Percentiles rank a stretch among this genome's conserved stretches.
Evolutionary conservation across 176 grass and related monocot genomes (phyloP).

Genomic region (Phoenix roebelenii): DNA sequence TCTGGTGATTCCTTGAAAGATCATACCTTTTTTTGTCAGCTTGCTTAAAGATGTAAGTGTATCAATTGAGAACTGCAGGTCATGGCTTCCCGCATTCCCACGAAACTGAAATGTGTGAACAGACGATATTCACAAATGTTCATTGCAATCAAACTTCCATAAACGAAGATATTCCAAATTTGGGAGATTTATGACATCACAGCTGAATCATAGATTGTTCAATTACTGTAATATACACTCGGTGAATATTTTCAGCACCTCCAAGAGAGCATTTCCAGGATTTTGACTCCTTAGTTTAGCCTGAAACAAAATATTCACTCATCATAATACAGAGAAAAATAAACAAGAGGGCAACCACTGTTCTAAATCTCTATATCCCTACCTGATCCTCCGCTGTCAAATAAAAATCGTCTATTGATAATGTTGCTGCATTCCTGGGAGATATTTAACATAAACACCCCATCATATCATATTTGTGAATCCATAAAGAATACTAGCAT

Average conservation of each 20-base stretch:
- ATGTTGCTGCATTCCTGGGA: slow-evolving; percentile 52
- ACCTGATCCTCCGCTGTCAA: slow-evolving; percentile 86
- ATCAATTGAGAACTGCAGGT: slow-evolving; percentile 81
- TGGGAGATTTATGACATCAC: neutral
- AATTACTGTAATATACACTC: slow-evolving; percentile 6
- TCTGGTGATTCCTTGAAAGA: neutral
- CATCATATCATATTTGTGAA: no score
- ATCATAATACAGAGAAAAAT: slow-evolving; percentile 3
- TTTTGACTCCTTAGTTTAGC: slow-evolving; percentile 60
- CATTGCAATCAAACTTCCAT: neutral
- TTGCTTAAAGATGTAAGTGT: slow-evolving; percentile 66
- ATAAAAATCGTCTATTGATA: slow-evolving; percentile 99
- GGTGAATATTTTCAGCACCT: slow-evolving; percentile 39
- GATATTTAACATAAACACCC: neutral
- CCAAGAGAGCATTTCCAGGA: slow-evolving; percentile 72
- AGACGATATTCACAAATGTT: slow-evolving; percentile 28
- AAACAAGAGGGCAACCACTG: slow-evolving; percentile 4
- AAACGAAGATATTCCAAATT: neutral
- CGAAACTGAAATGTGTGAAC: slow-evolving; percentile 56
- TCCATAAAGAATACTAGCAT: no score
- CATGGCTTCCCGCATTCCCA: slow-evolving; percentile 97
- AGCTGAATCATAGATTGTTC: slow-evolving; percentile 10
- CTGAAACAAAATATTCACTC: slow-evolving; percentile 30
- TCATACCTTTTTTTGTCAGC: slow-evolving; percentile 83
- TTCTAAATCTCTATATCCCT: slow-evolving; percentile 17